Conservation (phyloP, 192 early-diverging fungal genomes). For the Entomortierella lignicola region DNA sequence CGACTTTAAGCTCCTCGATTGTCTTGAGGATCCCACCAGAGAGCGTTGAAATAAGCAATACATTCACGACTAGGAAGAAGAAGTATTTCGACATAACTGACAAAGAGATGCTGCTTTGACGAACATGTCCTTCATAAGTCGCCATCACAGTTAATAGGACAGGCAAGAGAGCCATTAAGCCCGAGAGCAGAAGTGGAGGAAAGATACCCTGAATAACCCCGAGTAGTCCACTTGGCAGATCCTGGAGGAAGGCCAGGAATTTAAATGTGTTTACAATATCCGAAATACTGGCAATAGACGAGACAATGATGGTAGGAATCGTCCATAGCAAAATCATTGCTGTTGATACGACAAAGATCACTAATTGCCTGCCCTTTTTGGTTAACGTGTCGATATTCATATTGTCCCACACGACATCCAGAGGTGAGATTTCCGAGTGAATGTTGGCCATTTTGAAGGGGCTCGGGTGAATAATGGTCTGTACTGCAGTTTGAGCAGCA, state of each 20-base stretch:
- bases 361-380: slow-evolving; percentile 65
- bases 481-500: slow-evolving; percentile 83
- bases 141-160: slow-evolving; percentile 65
- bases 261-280: slow-evolving; percentile 54
- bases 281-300: slow-evolving; percentile 65
- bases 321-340: slow-evolving; percentile 81
- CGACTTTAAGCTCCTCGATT: slow-evolving; percentile 18
- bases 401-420: slow-evolving; percentile 88
- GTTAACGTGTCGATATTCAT: slow-evolving; percentile 64
- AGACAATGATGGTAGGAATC: slow-evolving; percentile 60
- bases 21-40: slow-evolving; percentile 69
- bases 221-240: slow-evolving; percentile 8
- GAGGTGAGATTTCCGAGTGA: slow-evolving; percentile 71
- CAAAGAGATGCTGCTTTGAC: slow-evolving; percentile 68
- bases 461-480: slow-evolving; percentile 68
- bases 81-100: slow-evolving; percentile 78
- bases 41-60: slow-evolving; percentile 82
- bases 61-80: slow-evolving; percentile 85
- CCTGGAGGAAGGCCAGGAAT: slow-evolving; percentile 50
- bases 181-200: not conserved
- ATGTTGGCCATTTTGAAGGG: slow-evolving; percentile 74
- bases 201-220: slow-evolving; percentile 61
- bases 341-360: slow-evolving; percentile 62
- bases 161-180: not conserved
- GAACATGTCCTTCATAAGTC: slow-evolving; percentile 48